Base-by-base conservation (phyloP, 139 green algal species). In the Asterochloris erici region DNA sequence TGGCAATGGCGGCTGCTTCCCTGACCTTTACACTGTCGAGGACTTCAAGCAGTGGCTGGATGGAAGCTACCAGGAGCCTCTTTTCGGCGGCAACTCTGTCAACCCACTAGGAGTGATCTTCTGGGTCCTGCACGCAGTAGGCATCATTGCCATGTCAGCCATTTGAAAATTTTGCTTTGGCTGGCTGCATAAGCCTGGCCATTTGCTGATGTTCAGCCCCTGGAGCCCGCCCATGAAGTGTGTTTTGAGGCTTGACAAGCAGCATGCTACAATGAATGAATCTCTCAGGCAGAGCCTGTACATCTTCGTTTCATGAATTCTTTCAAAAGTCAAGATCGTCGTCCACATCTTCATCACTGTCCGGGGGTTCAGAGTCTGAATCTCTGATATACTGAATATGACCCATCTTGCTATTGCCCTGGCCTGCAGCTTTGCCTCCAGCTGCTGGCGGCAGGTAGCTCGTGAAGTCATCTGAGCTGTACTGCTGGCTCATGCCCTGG, bases 281-380 rank as follows among this genome's bases (percentile, higher is more conserved):
- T 54, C 38, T 54, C 38, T 54, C 6, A 54, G 38, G 38, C 38
- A 54, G 38, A 6, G 38, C 38, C 2, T 54, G 38, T 54, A 54
- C 38, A 54, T 10, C 6, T 54, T 54, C 6, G 38, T 54, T 54
- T 54, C 2, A 54, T 54, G 6, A 54, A 54, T 2, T 54, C 6
- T 54, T 10, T 54, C 38, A 96, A 0, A 96, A 87, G 84, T 96
- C 93, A 63, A 96, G 78, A 29, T 96, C 93, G 82, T 96, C 93
- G 76, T 96, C 93, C 13, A 92, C 91, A 73, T 96, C 93, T 84
- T 96, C 91, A 84, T 96, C 93, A 17, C 85, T 92, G 84, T 96
- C 93, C 47, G 38, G 63, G 21, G 88, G 82, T 85, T 96, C 93
- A 23, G 87, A 89, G 62, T 89, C 93, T 27, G 86, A 92, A 78